Conservation (phyloP, 106 monocot genomes). For the Posidonia australis region DNA sequence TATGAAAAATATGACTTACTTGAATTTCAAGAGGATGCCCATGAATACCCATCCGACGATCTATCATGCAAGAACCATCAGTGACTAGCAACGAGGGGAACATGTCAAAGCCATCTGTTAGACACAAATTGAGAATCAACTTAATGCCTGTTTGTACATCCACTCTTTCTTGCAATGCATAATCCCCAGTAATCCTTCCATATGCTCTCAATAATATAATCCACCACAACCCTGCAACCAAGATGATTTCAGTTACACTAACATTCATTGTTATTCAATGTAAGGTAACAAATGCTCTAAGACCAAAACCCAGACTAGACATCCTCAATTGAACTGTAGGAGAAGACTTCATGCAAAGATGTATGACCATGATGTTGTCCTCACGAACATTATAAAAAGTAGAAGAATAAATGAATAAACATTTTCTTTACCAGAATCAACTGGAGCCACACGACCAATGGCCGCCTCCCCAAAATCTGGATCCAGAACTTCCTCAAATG, state of each 20-base stretch:
- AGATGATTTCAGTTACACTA: slow-evolving; percentile 53
- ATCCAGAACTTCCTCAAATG: slow-evolving; percentile 71
- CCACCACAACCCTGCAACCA: slow-evolving; percentile 88
- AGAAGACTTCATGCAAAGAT: slow-evolving; percentile 2
- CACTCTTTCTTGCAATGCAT: slow-evolving; percentile 77
- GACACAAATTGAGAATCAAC: slow-evolving; percentile 76
- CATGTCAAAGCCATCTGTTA: slow-evolving; percentile 97
- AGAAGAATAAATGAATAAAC: neutral
- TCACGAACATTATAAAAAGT: slow-evolving; percentile 23
- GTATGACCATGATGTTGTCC: slow-evolving; percentile 20
- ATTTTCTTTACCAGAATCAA: slow-evolving; percentile 69
- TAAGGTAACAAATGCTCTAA: slow-evolving; percentile 50
- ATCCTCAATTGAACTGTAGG: too few species aligned
- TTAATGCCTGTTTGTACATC: slow-evolving; percentile 92
- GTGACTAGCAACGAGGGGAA: slow-evolving; percentile 89
- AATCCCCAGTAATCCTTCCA: slow-evolving; percentile 81
- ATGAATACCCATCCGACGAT: slow-evolving; percentile 92
- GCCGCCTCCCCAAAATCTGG: slow-evolving; percentile 96
- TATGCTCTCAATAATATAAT: slow-evolving; percentile 90
- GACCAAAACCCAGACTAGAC: too few species aligned
- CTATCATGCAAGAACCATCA: slow-evolving; percentile 99
- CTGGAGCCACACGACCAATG: slow-evolving; percentile 85
- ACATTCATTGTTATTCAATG: slow-evolving; percentile 26
- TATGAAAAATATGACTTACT: slow-evolving; percentile 38
- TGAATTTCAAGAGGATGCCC: slow-evolving; percentile 99